Evolutionary conservation across 305 asterid species (phyloP).

Genomic region (Ajuga reptans): DNA sequence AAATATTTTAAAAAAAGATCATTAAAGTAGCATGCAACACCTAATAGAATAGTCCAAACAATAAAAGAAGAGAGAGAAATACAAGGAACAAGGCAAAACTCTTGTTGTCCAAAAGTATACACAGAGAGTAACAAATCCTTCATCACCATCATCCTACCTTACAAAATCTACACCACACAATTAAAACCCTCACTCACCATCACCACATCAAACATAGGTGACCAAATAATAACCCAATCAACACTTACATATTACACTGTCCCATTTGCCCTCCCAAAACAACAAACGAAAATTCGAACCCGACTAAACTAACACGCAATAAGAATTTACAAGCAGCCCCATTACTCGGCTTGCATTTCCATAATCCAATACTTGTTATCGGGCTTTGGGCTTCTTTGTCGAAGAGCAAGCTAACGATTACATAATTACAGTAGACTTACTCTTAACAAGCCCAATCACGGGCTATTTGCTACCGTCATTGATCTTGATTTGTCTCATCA

Average conservation of each 20-base stretch:
- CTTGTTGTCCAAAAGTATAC: conserved; percentile 17
- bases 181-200: conserved; percentile 17
- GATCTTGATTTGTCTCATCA: conserved; percentile 9
- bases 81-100: too few species aligned
- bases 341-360: conserved; percentile 1
- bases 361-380: conserved; percentile 15
- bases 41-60: not conserved
- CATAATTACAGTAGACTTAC: conserved; percentile 46
- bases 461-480: conserved; percentile 16
- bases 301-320: not conserved
- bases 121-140: conserved; percentile 10
- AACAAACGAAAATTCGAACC: too few species aligned
- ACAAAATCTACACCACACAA: conserved; percentile 24
- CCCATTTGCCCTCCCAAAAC: conserved; percentile 25
- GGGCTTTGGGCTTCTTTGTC: not conserved
- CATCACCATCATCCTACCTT: conserved; percentile 23
- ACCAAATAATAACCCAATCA: conserved; percentile 27
- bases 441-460: conserved; percentile 15
- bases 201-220: too few species aligned
- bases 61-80: not conserved
- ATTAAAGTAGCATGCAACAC: not conserved
- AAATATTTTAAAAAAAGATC: too few species aligned
- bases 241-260: too few species aligned
- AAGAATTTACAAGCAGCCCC: conserved; percentile 9
- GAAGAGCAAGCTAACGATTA: conserved; percentile 26